phyloP scores from a whole-genome alignment of 805 yeast species.

The Metschnikowia sp. region DNA sequence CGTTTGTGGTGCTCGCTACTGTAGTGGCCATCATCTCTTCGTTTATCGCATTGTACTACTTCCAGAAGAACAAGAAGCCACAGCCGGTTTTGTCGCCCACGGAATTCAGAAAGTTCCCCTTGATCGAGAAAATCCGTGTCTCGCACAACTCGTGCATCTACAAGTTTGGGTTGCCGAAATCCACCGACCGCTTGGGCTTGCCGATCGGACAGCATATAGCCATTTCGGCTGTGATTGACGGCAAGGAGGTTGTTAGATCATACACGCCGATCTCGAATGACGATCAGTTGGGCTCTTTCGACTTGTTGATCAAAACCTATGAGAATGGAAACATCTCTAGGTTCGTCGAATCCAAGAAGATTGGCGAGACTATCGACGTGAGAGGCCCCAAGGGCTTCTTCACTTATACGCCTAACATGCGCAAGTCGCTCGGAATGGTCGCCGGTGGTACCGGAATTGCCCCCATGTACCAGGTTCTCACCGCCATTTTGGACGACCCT shows the following conservation, averaged over 20 bases:
- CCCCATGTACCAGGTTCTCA: conserved; percentile 91
- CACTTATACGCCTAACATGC: conserved; percentile 78
- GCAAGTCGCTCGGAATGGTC: conserved; percentile 74
- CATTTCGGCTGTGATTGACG: conserved; percentile 70
- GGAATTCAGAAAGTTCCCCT: conserved; percentile 72
- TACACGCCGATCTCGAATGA: conserved; percentile 89
- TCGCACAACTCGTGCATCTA: conserved; percentile 80
- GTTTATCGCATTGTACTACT: conserved; percentile 31
- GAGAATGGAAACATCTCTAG: conserved; percentile 82
- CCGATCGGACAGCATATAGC: conserved; percentile 95
- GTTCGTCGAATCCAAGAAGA: conserved; percentile 62
- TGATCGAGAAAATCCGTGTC: conserved; percentile 70
- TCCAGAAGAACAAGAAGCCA: conserved; percentile 33
- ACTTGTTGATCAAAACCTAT: conserved; percentile 80
- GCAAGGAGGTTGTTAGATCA: conserved; percentile 77
- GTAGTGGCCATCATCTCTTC: conserved; percentile 35
- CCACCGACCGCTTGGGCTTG: conserved; percentile 73
- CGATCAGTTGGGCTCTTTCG: conserved; percentile 77
- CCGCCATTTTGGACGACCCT: conserved; percentile 74
- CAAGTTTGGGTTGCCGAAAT: conserved; percentile 77
- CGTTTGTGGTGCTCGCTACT: conserved; percentile 38
- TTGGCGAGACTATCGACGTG: conserved; percentile 76
- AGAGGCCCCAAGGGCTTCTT: conserved; percentile 92
- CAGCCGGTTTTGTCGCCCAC: conserved; percentile 60
- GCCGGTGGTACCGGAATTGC: conserved; percentile 98